A percentile compares a stretch with the other conserved stretches of the same genome.
Conservation (phyloP, 257 asterid genomes). For the Solanum okadae region DNA sequence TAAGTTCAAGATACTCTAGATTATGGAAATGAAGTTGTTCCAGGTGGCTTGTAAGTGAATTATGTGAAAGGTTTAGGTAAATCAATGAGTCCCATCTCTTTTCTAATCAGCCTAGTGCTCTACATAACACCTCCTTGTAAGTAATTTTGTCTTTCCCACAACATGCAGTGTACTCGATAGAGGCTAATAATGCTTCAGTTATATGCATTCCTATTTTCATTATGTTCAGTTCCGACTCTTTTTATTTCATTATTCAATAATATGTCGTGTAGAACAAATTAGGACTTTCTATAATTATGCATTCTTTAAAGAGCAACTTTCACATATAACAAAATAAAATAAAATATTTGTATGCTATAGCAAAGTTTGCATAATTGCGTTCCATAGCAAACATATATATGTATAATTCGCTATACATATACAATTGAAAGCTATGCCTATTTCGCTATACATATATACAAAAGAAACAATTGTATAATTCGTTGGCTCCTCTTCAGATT, state of each 20-base stretch:
- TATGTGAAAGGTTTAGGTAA: background rate
- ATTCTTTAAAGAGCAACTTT: background rate
- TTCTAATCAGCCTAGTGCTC: background rate
- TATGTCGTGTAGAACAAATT: background rate
- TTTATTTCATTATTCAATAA: background rate
- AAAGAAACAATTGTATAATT: no score
- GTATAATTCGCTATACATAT: no score
- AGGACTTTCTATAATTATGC: background rate
- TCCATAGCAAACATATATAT: no score
- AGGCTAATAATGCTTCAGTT: background rate
- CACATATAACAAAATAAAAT: no score
- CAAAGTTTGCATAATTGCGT: no score
- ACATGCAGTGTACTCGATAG: background rate
- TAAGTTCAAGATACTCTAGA: background rate
- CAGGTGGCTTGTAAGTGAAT: background rate
- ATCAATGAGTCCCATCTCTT: background rate
- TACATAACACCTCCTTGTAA: background rate
- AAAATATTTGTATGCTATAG: no score
- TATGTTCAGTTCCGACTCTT: background rate
- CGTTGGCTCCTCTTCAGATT: no score
- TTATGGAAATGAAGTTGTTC: background rate
- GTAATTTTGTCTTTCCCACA: background rate
- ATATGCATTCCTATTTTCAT: background rate
- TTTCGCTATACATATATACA: no score
- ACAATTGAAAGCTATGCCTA: no score